phyloP scores from a whole-genome alignment of 176 grass and related monocot genomes.

The Urochloa ruziziensis region DNA sequence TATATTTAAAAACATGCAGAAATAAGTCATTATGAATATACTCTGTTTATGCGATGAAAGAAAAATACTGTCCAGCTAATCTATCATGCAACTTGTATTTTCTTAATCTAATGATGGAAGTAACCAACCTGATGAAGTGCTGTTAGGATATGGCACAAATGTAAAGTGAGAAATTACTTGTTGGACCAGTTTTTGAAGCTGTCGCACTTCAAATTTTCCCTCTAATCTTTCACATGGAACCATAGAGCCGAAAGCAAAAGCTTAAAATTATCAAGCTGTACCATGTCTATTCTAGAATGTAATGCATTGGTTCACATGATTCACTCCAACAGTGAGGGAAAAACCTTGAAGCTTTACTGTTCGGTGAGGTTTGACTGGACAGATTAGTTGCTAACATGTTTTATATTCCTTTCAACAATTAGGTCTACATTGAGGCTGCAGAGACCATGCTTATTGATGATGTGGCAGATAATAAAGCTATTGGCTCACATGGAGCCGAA shows the following conservation, averaged over 20 bases:
- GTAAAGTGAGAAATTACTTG: neutral
- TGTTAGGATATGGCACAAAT: neutral
- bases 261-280: neutral
- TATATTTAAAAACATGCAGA: neutral
- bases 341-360: neutral
- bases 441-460: conserved; percentile 89
- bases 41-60: neutral
- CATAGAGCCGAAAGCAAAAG: neutral
- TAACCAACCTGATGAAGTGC: conserved; percentile 16
- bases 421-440: conserved; percentile 81
- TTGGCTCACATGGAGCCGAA: conserved; percentile 73
- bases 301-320: neutral
- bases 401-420: conserved; percentile 14
- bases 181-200: neutral
- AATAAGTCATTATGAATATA: neutral
- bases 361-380: neutral
- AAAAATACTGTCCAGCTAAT: neutral
- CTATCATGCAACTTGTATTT: neutral
- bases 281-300: neutral
- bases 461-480: conserved; percentile 92
- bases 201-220: neutral
- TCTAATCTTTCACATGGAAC: neutral
- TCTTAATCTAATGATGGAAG: neutral
- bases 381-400: neutral
- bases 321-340: neutral